Base-by-base conservation (phyloP, 1,284 basidiomycete species). In the Irpex lacteus region DNA sequence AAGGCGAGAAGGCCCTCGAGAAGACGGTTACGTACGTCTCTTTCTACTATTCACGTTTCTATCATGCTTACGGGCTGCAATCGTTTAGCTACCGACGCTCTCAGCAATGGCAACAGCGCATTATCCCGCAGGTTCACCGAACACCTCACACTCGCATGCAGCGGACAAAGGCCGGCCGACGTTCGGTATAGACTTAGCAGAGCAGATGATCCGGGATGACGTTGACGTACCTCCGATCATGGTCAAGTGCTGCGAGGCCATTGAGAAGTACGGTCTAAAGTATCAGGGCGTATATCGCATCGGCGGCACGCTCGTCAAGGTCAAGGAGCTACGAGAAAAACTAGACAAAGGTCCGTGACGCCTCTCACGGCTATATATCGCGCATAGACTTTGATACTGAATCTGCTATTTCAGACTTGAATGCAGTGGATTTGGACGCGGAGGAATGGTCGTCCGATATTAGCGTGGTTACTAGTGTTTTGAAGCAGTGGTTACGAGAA, bases 401-500 rank as follows among this genome's bases (percentile, higher is more conserved):
- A 38, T 54, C 44, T 40, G 32, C 32, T 34, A 34, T 34, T 4
- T 59, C 73, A 96, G 96, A 98, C 75, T 78, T 98, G 49, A 91
- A 96, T 19, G 81, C 86, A 1, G 91, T 95, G 50, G 89, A 98
- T 76, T 80, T 98, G 61, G 87, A 95, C 75, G 82, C 89, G n/a
- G 86, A 91, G 8, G 95, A 98, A 75, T 96, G 95, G 92, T 86
- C 90, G 37, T 85, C 88, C 34, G 97, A 99, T 75, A 96, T 99
- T 80, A 98, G 98, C 80, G 96, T 95, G 68, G 92, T 99, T 56
- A 88, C 97, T 13, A 94, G 95, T 62, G 94, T 91, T 54, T 81
- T 98, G 66, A 99, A 99, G 78, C 81, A 96, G 70, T 99, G 97
- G 97, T 86, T 99, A 74, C 85, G 98, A 67, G 98, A 99, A 75